Percentiles rank a stretch among this genome's conserved stretches.
These are phyloP conservation scores for Fusarium floridanum DNA, from an alignment of 2,329 filamentous ascomycete species.

Conservation along the genomic window DNA sequence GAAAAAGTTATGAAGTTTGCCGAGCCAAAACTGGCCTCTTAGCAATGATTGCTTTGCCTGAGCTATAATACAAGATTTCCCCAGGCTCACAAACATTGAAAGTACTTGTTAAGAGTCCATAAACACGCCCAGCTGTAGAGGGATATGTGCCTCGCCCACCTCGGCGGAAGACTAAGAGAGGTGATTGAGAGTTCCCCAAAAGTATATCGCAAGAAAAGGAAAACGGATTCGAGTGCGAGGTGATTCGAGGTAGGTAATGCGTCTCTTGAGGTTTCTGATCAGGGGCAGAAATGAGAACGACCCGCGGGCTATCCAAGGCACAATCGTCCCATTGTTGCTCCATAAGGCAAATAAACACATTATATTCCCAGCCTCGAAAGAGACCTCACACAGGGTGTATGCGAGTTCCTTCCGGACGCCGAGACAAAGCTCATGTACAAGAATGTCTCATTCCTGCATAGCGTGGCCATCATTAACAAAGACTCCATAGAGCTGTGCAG, in stretches of 20 bases:
- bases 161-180: conserved; percentile 10
- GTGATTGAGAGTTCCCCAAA: background rate
- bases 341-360: conserved; percentile 46
- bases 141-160: conserved; percentile 10
- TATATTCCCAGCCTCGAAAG: conserved; percentile 50
- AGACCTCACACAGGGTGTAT: conserved; percentile 45
- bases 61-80: conserved; percentile 44
- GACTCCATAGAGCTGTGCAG: conserved; percentile 50
- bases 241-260: conserved; percentile 42
- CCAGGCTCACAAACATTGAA: conserved; percentile 44
- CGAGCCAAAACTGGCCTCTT: conserved; percentile 57
- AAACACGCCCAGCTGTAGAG: conserved; percentile 52
- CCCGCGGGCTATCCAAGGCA: conserved; percentile 43
- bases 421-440: conserved; percentile 47
- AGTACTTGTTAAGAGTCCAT: conserved; percentile 51
- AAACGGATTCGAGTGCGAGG: conserved; percentile 8
- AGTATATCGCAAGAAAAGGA: conserved; percentile 37
- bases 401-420: conserved; percentile 45
- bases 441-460: conserved; percentile 48
- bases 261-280: conserved; percentile 32
- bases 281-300: conserved; percentile 34
- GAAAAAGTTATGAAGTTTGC: conserved; percentile 29
- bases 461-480: conserved; percentile 49
- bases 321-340: conserved; percentile 45
- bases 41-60: conserved; percentile 50